A percentile compares a stretch with the other conserved stretches of the same genome.
phyloP scores from a whole-genome alignment of 176 grass and related monocot species.

The Oryza nivara region DNA sequence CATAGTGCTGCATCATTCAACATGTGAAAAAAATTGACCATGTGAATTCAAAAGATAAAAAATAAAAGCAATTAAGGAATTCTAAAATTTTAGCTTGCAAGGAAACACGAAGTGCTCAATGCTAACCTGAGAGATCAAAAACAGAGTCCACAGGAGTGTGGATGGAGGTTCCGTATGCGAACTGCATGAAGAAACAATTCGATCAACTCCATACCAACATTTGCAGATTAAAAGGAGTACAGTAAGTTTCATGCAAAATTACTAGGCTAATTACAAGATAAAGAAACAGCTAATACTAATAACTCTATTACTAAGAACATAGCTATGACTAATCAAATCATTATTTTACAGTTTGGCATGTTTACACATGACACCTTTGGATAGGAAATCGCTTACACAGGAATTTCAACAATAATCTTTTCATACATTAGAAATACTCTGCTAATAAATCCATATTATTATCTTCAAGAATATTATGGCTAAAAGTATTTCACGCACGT shows the following conservation, averaged over 20 bases:
- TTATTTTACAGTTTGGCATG: constrained; percentile 22
- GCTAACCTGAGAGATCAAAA: constrained; percentile 94
- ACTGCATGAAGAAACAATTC: constrained; percentile 52
- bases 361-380: neutral
- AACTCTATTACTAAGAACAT: neutral
- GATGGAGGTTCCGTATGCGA: constrained; percentile 84
- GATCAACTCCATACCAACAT: neutral
- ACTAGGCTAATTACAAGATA: constrained; percentile 3
- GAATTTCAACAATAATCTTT: constrained; percentile 17
- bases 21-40: constrained; percentile 20
- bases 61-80: constrained; percentile 21
- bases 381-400: neutral
- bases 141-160: constrained; percentile 88
- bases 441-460: neutral
- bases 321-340: constrained; percentile 24
- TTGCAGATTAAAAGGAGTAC: constrained; percentile 23
- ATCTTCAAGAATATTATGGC: constrained; percentile 7
- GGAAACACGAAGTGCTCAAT: constrained; percentile 42
- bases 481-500: constrained; percentile 25
- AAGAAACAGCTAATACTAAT: neutral
- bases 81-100: constrained; percentile 16
- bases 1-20: constrained; percentile 84
- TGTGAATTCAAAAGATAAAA: constrained; percentile 26
- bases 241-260: neutral
- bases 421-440: neutral